Base-by-base conservation (phyloP, 2,329 filamentous ascomycete genomes). In the Colletotrichum sp. region DNA sequence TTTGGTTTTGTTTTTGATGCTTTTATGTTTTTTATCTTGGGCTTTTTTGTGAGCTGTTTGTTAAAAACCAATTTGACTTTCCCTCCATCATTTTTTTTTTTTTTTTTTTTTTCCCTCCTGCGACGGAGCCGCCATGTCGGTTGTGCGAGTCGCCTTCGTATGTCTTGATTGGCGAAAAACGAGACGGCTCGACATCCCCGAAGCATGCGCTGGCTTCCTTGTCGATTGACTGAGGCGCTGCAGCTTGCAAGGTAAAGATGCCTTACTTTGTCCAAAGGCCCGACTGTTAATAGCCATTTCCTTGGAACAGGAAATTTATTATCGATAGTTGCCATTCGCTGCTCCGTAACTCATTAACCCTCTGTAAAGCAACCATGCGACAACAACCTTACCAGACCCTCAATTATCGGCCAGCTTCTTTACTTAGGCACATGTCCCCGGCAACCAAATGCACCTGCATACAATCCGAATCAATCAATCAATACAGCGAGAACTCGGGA, bases 251-350 rank as follows among this genome's bases (percentile, higher is more conserved):
- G 66, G 66, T 67, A 52, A 64, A 52, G 69, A 62, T 34, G 55
- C 34, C 68, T 68, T 68, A 61, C 56, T 70, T 56, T 43, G 55
- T n/a, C 43, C 69, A 75, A 67, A 64, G 73, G 69, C 62, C 69
- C 73, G 69, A 58, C 62, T 67, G 38, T 55, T 65, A 62, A 62
- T 60, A 32, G 38, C 48, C 52, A 32, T 38, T 67, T 66, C 69
- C 69, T 67, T 72, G 69, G 62, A 64, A 75, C 62, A 64, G 55
- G 69, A 56, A 61, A 75, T 66, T 72, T 36, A 43, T 58, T 55
- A 67, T 62, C 36, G 56, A 72, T 56, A 64, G 34, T 72, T 64
- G 69, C 62, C 62, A 64, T 34, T 56, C 26, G 30, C 43, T 43
- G 70, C 48, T 38, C 65, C 66, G 26, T 68, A 62, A 28, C 34